A percentile compares a stretch with the other conserved stretches of the same genome.
Conservation (phyloP, 1,284 basidiomycete species). For the Apiotrichum gracile region DNA sequence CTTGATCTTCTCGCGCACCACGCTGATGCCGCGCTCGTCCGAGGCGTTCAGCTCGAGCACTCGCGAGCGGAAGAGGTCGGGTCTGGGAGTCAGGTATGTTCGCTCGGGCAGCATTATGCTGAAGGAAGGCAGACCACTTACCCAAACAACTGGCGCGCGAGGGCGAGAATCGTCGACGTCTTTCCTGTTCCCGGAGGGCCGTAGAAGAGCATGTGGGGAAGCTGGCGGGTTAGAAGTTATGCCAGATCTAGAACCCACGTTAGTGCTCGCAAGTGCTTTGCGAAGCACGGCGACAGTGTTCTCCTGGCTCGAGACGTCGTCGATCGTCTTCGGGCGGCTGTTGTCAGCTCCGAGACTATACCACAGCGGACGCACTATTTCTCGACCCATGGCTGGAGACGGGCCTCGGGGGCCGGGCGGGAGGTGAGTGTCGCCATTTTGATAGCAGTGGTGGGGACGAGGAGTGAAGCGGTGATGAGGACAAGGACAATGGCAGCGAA, state of each 20-base stretch:
- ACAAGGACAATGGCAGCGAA: no score
- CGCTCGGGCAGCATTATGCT: neutral
- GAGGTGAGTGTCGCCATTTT: slow-evolving; percentile 6
- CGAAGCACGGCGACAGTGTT: slow-evolving; percentile 87
- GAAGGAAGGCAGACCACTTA: slow-evolving; percentile 42
- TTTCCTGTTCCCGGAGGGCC: slow-evolving; percentile 98
- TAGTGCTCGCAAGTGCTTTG: slow-evolving; percentile 86
- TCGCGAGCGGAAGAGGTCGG: slow-evolving; percentile 86
- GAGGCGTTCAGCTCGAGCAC: slow-evolving; percentile 99
- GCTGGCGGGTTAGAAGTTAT: slow-evolving; percentile 50
- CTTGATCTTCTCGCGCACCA: slow-evolving; percentile 98
- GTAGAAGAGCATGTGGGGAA: slow-evolving; percentile 99
- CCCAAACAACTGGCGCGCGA: slow-evolving; percentile 93
- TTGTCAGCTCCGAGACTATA: neutral
- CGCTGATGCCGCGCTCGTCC: slow-evolving; percentile 93
- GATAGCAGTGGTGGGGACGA: neutral
- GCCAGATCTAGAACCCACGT: slow-evolving; percentile 55
- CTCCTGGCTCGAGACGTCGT: slow-evolving; percentile 94
- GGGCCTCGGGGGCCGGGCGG: slow-evolving; percentile 43
- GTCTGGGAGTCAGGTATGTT: slow-evolving; percentile 53
- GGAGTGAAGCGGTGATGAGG: neutral
- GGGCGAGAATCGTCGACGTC: slow-evolving; percentile 91
- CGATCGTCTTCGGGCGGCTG: slow-evolving; percentile 94
- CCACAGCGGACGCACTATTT: slow-evolving; percentile 65
- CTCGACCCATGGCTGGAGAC: slow-evolving; percentile 91